phyloP scores from a whole-genome alignment of 306 rosid species.

The Cercis canadensis region DNA sequence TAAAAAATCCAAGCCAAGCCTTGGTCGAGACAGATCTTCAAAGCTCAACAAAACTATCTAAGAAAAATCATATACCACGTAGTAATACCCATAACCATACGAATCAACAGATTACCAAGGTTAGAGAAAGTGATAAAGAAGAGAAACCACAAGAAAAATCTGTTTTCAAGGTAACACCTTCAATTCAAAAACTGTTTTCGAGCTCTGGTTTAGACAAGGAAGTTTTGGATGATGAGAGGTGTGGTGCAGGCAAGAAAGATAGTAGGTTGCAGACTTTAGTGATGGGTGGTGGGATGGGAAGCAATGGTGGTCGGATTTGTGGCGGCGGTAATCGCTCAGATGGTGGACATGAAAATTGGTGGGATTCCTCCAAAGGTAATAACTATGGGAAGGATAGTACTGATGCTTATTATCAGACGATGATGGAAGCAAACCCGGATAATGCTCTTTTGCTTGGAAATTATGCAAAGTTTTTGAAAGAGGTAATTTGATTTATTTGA shows the following conservation, averaged over 20 bases:
- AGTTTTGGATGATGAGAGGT: conserved; percentile 34
- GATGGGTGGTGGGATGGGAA: conserved; percentile 55
- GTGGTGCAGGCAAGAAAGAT: conserved; percentile 32
- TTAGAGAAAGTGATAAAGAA: conserved; percentile 39
- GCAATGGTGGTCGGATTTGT: conserved; percentile 51
- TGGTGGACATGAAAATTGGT: conserved; percentile 44
- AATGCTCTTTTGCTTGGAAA: conserved; percentile 78
- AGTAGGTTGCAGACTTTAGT: conserved; percentile 54
- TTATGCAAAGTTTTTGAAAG: conserved; percentile 85
- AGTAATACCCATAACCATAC: not conserved
- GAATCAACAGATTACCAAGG: conserved; percentile 24
- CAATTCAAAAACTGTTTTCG: conserved; percentile 46
- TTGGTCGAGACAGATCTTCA: conserved; percentile 40
- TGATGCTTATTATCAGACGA: conserved; percentile 66
- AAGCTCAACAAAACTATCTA: conserved; percentile 39
- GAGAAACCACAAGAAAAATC: conserved; percentile 30
- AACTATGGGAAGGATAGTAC: conserved; percentile 54
- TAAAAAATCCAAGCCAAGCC: conserved; percentile 37
- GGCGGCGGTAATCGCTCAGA: conserved; percentile 44
- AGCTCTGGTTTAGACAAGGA: conserved; percentile 57
- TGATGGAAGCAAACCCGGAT: conserved; percentile 79
- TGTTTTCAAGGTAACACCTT: conserved; percentile 32
- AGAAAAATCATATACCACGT: conserved; percentile 29
- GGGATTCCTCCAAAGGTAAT: conserved; percentile 48
- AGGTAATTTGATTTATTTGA: conserved; percentile 47